Percentiles rank a stretch among this genome's conserved stretches.
Conservation (phyloP, 495 filamentous ascomycete species). For the Penicillium odoratum region DNA sequence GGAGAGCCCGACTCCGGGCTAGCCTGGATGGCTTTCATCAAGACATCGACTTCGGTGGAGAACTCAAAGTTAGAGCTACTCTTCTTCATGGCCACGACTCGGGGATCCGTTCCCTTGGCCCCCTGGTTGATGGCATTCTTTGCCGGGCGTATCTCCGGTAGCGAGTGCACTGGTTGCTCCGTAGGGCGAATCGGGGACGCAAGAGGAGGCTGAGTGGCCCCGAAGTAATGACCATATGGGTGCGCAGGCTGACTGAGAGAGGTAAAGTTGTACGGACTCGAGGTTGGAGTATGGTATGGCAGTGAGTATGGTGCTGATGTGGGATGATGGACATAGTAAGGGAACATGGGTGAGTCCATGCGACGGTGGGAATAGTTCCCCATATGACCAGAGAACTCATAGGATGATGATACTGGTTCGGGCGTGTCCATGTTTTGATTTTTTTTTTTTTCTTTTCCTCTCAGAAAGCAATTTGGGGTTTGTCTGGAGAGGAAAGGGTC, state of each 20-base stretch:
- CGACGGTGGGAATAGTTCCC: constrained; percentile 40
- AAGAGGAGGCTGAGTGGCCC: constrained; percentile 31
- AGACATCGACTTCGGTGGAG: constrained; percentile 79
- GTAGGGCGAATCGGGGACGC: constrained; percentile 33
- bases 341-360: constrained; percentile 37
- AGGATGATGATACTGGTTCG: constrained; percentile 43
- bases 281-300: constrained; percentile 40
- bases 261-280: constrained; percentile 34
- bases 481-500: constrained; percentile 6
- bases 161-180: constrained; percentile 32
- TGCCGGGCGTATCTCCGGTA: constrained; percentile 43
- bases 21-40: constrained; percentile 90
- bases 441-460: neutral
- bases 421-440: constrained; percentile 40
- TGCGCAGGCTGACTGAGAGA: constrained; percentile 27
- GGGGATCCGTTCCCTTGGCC: constrained; percentile 11
- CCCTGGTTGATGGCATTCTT: constrained; percentile 43
- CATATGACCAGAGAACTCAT: constrained; percentile 39
- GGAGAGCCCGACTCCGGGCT: constrained; percentile 42
- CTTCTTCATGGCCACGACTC: constrained; percentile 16
- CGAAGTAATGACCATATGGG: constrained; percentile 39
- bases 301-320: constrained; percentile 35
- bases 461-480: constrained; percentile 17
- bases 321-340: constrained; percentile 41
- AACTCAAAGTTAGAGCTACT: constrained; percentile 54